A percentile compares a stretch with the other conserved stretches of the same genome.
These are phyloP conservation scores for Pittosporum tobira DNA, from an alignment of 129 eudicot species.

Conservation along the genomic window DNA sequence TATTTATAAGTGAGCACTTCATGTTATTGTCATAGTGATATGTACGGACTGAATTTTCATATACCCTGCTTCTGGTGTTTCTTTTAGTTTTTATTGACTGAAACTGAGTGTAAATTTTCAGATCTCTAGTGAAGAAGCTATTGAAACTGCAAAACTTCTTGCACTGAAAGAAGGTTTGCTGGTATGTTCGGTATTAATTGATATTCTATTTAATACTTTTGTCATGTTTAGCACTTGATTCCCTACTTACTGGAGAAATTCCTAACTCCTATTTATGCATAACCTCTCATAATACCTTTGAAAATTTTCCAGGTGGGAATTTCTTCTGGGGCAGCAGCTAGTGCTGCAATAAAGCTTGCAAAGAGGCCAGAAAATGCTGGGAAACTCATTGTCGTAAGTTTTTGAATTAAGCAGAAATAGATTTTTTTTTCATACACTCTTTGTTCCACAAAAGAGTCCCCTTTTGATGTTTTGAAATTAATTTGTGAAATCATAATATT, in stretches of 20 bases:
- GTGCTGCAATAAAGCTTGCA: constrained; percentile 55
- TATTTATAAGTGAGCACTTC: too few species aligned
- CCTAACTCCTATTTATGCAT: background rate
- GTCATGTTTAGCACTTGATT: background rate
- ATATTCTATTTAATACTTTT: background rate
- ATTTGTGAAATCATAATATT: background rate
- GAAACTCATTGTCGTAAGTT: constrained; percentile 67
- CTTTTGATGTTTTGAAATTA: background rate
- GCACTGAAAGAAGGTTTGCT: constrained; percentile 71
- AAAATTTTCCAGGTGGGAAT: constrained; percentile 39
- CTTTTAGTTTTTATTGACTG: too few species aligned
- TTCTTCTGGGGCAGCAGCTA: constrained; percentile 74
- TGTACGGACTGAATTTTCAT: too few species aligned
- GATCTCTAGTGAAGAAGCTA: constrained; percentile 41
- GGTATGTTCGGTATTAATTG: constrained; percentile 28
- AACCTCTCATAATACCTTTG: background rate
- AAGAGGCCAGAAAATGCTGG: constrained; percentile 52
- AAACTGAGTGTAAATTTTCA: too few species aligned
- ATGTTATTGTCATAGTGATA: too few species aligned
- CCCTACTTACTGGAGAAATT: background rate
- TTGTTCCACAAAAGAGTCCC: background rate
- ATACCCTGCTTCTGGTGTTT: too few species aligned
- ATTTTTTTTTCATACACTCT: background rate
- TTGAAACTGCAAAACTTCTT: constrained; percentile 70
- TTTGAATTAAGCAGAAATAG: background rate